These are phyloP conservation scores for Fusarium sp. DNA, from an alignment of 2,329 filamentous ascomycete genomes.

Conservation along the genomic window DNA sequence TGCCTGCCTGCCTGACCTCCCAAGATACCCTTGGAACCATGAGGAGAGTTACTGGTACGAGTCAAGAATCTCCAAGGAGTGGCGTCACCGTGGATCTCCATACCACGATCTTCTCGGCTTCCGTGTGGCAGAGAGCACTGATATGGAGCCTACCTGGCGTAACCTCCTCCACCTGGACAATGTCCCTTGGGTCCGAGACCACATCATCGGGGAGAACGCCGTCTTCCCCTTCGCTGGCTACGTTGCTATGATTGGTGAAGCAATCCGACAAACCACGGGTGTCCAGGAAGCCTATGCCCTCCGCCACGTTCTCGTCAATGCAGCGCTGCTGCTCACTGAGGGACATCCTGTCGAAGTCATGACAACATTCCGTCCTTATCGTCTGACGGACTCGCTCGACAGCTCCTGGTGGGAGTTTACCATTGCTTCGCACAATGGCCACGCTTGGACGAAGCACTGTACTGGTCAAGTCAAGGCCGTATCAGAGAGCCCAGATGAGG, in stretches of 20 bases:
- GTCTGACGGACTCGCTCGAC: conserved; percentile 40
- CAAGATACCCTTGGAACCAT: conserved; percentile 55
- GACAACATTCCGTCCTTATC: conserved; percentile 44
- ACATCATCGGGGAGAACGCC: conserved; percentile 55
- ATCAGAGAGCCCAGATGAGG: not conserved
- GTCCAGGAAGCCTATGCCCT: conserved; percentile 21
- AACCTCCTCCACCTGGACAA: conserved; percentile 36
- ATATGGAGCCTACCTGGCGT: conserved; percentile 28
- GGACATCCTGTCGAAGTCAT: conserved; percentile 46
- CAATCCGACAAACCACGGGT: conserved; percentile 28
- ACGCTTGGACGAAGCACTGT: conserved; percentile 42
- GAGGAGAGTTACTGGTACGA: conserved; percentile 48
- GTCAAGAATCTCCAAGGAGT: conserved; percentile 45
- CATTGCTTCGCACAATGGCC: conserved; percentile 39
- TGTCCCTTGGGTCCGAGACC: conserved; percentile 57
- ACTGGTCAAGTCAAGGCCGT: conserved; percentile 6
- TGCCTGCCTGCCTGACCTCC: conserved; percentile 43
- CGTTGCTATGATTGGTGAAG: conserved; percentile 47
- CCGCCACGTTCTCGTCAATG: conserved; percentile 44
- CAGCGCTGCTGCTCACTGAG: conserved; percentile 48
- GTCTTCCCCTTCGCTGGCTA: conserved; percentile 55
- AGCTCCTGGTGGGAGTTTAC: conserved; percentile 48
- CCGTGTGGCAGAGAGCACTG: conserved; percentile 19
- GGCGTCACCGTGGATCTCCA: conserved; percentile 47
- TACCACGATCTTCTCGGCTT: conserved; percentile 52